Evolutionary conservation across 176 grass and related monocot genomes (phyloP).

Genomic region (Raddia guianensis): DNA sequence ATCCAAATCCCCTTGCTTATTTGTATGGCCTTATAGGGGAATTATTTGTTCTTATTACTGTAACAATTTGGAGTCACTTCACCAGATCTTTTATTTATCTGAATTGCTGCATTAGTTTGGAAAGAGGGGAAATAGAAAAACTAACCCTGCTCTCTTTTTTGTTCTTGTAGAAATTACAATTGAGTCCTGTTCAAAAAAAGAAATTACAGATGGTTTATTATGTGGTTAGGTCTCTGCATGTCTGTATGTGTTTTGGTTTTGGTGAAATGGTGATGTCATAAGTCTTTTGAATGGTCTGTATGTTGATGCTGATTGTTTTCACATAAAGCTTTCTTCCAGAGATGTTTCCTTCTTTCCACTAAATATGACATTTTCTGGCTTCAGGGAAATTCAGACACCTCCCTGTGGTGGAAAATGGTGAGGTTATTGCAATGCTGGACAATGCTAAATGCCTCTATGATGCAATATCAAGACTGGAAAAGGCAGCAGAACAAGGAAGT

Average conservation of each 20-base stretch:
- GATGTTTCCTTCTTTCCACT: conserved; percentile 1
- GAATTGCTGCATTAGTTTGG: not conserved
- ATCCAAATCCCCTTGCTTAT: not conserved
- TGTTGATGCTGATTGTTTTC: conserved; percentile 23
- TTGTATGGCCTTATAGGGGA: not conserved
- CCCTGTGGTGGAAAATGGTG: conserved; percentile 97
- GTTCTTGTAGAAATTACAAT: not conserved
- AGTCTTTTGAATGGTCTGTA: not conserved
- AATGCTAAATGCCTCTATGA: conserved; percentile 96
- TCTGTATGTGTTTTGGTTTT: not conserved
- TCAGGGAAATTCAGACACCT: conserved; percentile 99
- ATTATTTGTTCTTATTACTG: conserved; percentile 25
- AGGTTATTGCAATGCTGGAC: conserved; percentile 96
- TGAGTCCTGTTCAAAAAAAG: too few relatives aligned
- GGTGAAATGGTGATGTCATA: not conserved
- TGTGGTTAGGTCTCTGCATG: not conserved
- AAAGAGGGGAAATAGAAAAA: not conserved
- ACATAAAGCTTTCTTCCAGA: conserved; percentile 30
- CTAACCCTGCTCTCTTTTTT: conserved; percentile 19
- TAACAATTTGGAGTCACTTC: not conserved
- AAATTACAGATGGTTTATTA: not conserved
- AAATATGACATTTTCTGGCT: conserved; percentile 38
- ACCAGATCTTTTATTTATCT: not conserved
- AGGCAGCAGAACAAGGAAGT: conserved; percentile 80
- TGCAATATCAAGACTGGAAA: conserved; percentile 95